Base-by-base conservation (phyloP, 495 filamentous ascomycete species). In the Annulohypoxylon nitens region DNA sequence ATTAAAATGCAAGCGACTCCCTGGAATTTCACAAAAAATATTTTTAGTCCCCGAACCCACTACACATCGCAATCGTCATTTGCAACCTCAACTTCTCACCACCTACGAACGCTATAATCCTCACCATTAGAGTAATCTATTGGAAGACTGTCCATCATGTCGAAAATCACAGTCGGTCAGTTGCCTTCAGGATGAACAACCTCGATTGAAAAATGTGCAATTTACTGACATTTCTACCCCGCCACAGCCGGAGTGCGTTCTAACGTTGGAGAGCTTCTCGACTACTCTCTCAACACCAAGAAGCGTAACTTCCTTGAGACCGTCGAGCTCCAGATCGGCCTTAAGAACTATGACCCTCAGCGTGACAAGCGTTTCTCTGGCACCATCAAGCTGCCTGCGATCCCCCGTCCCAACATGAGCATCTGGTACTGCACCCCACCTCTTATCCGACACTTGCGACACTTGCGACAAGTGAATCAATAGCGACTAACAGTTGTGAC, bases 331-430 rank as follows among this genome's bases (percentile, higher is more conserved):
- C 95, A 98, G 86, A 97, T 99, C 88, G 96, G 96, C 81, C 91
- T 99, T 82, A 99, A 99, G 93, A 99, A 99, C 92, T 99, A 99
- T 88, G 96, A 99, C 81, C 96, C 96, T 81, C 95, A 98, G 90
- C 94, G 95, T 92, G 96, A 99, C 88, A 99, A 99, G 94, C 96
- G 96, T 95, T 99, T 99, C 93, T 96, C 93, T 51, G 96, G 96
- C 85, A 98, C 97, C 82, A 93, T 99, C 87, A 92, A 91, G 87
- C 92, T 98, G 69, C 94, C 95, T 55, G 86, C 87, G 74, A 86
- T 98, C 69, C 96, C 96, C 76, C 93, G 96, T 79, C 96, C 96
- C 67, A 90, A 90, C 87, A 97, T 98, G 95, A 87, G 80, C 87
- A 90, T 99, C 87, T 98, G 95, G 76, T 78, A 78, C 51, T 73